Percentiles rank a stretch among this genome's conserved stretches.
phyloP scores from a whole-genome alignment of 768 basidiomycete species.

The Boletales sp. region DNA sequence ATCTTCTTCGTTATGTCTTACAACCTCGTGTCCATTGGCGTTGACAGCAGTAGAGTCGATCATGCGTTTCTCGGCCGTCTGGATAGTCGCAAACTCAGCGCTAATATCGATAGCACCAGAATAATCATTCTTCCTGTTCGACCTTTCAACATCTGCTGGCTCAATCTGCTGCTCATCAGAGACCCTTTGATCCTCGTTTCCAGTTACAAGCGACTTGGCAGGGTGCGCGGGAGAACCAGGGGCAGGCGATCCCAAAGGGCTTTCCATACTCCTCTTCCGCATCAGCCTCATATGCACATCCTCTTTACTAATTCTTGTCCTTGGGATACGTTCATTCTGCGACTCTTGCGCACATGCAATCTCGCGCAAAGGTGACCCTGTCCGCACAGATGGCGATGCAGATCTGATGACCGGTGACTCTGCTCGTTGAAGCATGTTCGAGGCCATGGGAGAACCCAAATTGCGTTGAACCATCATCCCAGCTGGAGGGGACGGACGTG shows the following conservation, averaged over 20 bases:
- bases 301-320: conserved; percentile 50
- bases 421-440: conserved; percentile 17
- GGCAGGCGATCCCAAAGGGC: conserved; percentile 30
- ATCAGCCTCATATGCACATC: conserved; percentile 49
- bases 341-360: conserved; percentile 19
- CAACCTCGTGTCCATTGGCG: neutral
- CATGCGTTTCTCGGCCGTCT: conserved; percentile 43
- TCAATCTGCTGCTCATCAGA: neutral
- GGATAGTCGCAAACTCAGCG: conserved; percentile 48
- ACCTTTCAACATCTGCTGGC: neutral
- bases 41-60: conserved; percentile 15
- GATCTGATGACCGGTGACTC: conserved; percentile 22
- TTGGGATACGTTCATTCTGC: conserved; percentile 20
- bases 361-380: conserved; percentile 29
- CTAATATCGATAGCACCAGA: conserved; percentile 38
- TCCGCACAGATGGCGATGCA: conserved; percentile 18
- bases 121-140: conserved; percentile 26
- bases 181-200: neutral
- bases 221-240: conserved; percentile 9
- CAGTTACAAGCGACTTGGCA: neutral
- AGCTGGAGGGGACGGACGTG: conserved; percentile 12
- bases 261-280: conserved; percentile 43
- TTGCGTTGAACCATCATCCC: conserved; percentile 5
- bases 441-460: conserved; percentile 18
- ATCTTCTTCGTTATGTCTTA: neutral